phyloP scores from a whole-genome alignment of 306 rosid species.

The Glycine soja region DNA sequence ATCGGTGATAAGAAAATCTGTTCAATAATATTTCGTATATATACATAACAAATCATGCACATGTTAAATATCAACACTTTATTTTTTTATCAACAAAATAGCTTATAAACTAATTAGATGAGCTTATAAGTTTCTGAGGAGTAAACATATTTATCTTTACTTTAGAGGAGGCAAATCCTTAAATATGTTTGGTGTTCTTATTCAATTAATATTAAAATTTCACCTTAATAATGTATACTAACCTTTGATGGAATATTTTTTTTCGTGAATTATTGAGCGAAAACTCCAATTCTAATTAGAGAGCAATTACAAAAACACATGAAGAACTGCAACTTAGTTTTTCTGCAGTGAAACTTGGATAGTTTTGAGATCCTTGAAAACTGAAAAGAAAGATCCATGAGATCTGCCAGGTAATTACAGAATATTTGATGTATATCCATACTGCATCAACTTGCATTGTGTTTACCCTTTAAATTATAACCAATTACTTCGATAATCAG shows the following conservation, averaged over 20 bases:
- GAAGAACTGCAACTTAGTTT: background rate
- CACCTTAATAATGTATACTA: background rate
- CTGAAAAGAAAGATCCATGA: background rate
- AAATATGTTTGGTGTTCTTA: background rate
- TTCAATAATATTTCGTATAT: too few species aligned
- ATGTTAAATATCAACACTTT: too few species aligned
- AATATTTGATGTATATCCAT: background rate
- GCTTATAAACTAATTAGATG: too few species aligned
- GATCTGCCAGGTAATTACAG: conserved; percentile 10
- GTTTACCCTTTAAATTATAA: background rate
- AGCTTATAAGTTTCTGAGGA: too few species aligned
- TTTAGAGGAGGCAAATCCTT: background rate
- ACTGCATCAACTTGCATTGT: conserved; percentile 1
- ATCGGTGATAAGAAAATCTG: too few species aligned
- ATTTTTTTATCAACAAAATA: background rate
- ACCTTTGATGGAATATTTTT: background rate
- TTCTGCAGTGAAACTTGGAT: background rate
- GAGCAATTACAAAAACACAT: background rate
- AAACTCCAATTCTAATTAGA: background rate
- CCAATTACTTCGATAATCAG: background rate
- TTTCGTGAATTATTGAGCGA: background rate
- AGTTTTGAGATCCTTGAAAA: background rate
- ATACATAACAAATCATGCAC: background rate
- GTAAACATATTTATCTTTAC: background rate
- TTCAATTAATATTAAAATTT: background rate